Base-by-base conservation (phyloP, 495 filamentous ascomycete genomes). In the Penicillium canariense region DNA sequence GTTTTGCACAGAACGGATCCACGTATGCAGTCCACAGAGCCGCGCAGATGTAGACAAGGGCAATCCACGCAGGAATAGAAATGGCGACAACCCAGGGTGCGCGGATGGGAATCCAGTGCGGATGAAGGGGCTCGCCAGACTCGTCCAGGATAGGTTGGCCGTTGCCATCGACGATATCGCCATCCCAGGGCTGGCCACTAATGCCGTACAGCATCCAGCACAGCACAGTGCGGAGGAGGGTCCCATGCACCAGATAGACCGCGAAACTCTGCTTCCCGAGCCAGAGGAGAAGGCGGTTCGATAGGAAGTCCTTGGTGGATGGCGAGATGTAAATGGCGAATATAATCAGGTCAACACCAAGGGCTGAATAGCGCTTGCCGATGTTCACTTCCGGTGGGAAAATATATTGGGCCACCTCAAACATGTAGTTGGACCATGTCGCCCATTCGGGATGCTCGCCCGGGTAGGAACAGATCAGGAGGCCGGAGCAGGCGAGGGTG, bases 201-300 rank as follows among this genome's bases (percentile, higher is more conserved):
- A 82, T 75, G 4, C 84, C 82, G 56, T 84, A 87, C 10, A 85
- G 73, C 74, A 86, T 78, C 81, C 84, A 87, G 56, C 77, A 80
- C 4, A 87, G 72, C 0, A 87, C 69, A 20, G 76, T 80, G 43
- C 85, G 81, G 27, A 88, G 76, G 23, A 87, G 75, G 14, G 80
- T 79, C 11, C 84, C 84, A 65, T 88, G 85, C 4, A 85, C 74
- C 5, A 88, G 78, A 56, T 88, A 88, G 14, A 88, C 81, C 25
- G 85, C 84, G 59, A 88, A 88, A 45, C 78, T 82, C 64, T 85
- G 81, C 61, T 81, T 82, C 39, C 85, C 85, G 15, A 88, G 75
- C 83, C 83, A 87, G 46, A 87, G 77, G 11, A 88, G 73, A 12
- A 78, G 68, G 23, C 76, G 73, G 62, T 76, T 81, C 4, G 81